Base-by-base conservation (phyloP, 805 yeast genomes). In the Suhomyces sp. region DNA sequence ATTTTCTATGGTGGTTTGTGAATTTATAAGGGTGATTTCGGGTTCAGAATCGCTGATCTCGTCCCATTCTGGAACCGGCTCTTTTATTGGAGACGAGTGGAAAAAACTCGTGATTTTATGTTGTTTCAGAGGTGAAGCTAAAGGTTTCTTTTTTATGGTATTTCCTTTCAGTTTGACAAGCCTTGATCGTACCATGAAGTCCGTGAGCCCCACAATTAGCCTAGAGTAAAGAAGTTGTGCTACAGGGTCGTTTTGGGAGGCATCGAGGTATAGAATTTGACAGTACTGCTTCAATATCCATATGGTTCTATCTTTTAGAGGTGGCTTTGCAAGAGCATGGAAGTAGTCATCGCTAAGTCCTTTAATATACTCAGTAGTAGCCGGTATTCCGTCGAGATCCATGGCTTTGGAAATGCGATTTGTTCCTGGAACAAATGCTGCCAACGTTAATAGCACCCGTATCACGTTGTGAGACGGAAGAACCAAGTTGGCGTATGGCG, bases 361-460 rank as follows among this genome's bases (percentile, higher is more conserved):
- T 31, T 54, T 54, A 51, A 62, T 57, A 45, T 60, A 64, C 40
- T 62, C 66, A 6, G 60, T 55, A 5, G 63, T 50, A 7, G 66
- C 57, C 2, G 53, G 55, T 15, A 68, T 52, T 2, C 65, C 65
- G 8, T 59, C 69, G 38, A 61, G 52, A 13, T 48, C 48, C 12
- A 58, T 49, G 17, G 58, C 19, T n/a, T 55, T 56, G 19, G 57
- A 56, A 10, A 68, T 60, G 64, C 67, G 68, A 51, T 68, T 68
- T 29, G 62, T 57, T 3, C 51, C 56, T 9, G 70, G 65, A 44
- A 61, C 52, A 38, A 76, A 58, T 0, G 71, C 57, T 1, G 71
- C 68, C 29, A 74, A 50, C 2, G 78, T 72, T 27, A 72, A 50
- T 22, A 74, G 50, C 6, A 74, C 56, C 6, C 70, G 64, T 15